These are phyloP conservation scores for Leishmania mexicana DNA, from an alignment of 208 protist species.

Conservation along the genomic window DNA sequence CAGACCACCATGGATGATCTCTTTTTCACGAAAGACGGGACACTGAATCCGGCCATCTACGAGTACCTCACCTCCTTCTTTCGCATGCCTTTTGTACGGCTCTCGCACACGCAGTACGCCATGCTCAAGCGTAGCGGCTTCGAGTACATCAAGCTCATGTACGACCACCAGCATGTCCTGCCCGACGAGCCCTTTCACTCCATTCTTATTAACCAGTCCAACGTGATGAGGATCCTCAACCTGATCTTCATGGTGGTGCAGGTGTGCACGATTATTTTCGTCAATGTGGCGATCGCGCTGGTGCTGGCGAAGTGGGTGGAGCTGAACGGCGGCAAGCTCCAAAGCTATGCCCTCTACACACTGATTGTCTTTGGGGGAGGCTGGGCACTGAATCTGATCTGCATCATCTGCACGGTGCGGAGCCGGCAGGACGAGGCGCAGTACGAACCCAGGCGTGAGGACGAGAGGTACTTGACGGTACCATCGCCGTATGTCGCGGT, in stretches of 20 bases:
- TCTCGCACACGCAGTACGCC: slow-evolving; percentile 54
- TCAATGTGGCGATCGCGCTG: slow-evolving; percentile 40
- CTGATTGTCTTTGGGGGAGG: slow-evolving; percentile 67
- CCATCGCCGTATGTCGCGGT: slow-evolving; percentile 70
- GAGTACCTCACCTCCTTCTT: slow-evolving; percentile 76
- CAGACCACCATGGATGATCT: slow-evolving; percentile 65
- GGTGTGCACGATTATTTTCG: slow-evolving; percentile 34
- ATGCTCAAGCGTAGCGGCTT: slow-evolving; percentile 78
- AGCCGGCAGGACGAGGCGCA: slow-evolving; percentile 44
- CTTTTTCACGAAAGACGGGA: slow-evolving; percentile 33
- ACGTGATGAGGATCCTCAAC: slow-evolving; percentile 39
- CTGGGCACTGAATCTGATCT: slow-evolving; percentile 67
- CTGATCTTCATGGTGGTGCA: slow-evolving; percentile 53
- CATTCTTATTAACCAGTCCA: slow-evolving; percentile 50
- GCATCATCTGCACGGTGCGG: slow-evolving; percentile 64
- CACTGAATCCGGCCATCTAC: slow-evolving; percentile 56
- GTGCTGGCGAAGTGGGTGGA: slow-evolving; percentile 51
- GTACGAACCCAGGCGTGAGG: slow-evolving; percentile 34
- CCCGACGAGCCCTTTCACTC: slow-evolving; percentile 43
- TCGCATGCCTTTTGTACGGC: slow-evolving; percentile 56
- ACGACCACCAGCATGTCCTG: slow-evolving; percentile 67
- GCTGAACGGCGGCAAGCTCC: slow-evolving; percentile 14
- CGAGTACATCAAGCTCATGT: slow-evolving; percentile 79
- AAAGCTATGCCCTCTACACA: slow-evolving; percentile 66
- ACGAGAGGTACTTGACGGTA: slow-evolving; percentile 30